A percentile compares a stretch with the other conserved stretches of the same genome.
Evolutionary conservation across 805 yeast genomes (phyloP).

Genomic region (Wickerhamiella azymoides): DNA sequence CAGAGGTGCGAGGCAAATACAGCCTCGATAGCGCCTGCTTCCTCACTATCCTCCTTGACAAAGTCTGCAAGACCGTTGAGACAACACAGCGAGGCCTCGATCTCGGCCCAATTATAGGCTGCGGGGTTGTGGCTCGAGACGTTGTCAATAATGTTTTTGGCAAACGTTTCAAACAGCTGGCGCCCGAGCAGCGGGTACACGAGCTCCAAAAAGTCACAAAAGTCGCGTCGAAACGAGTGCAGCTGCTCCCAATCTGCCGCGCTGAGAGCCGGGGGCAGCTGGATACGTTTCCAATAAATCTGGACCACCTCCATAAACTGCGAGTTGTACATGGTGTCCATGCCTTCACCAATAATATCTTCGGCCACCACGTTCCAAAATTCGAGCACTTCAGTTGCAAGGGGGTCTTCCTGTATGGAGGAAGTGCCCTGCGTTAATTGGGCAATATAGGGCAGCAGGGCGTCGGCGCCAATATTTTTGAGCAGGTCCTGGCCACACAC

Average conservation of each 20-base stretch:
- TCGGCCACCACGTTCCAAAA: conserved; percentile 26
- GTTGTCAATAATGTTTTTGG: neutral
- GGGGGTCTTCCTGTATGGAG: conserved; percentile 21
- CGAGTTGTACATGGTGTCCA: conserved; percentile 16
- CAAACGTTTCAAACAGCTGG: conserved; percentile 34
- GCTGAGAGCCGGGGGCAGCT: conserved; percentile 22
- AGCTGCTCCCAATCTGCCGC: conserved; percentile 39
- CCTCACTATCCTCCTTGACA: conserved; percentile 27
- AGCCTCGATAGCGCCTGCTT: conserved; percentile 18
- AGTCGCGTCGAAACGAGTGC: conserved; percentile 52
- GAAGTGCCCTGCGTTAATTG: conserved; percentile 11
- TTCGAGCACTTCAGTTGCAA: conserved; percentile 21
- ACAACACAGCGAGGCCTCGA: conserved; percentile 52
- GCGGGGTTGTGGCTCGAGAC: neutral
- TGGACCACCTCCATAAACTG: conserved; percentile 36
- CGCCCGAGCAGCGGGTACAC: conserved; percentile 52
- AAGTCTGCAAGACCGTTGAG: conserved; percentile 43
- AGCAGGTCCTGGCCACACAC: conserved; percentile 12
- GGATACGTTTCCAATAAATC: conserved; percentile 58
- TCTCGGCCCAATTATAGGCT: conserved; percentile 26
- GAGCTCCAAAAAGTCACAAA: conserved; percentile 62
- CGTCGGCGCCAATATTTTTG: conserved; percentile 3
- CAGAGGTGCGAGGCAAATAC: conserved; percentile 23
- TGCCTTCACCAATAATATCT: conserved; percentile 21
- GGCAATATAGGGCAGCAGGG: conserved; percentile 12